Conservation (phyloP, 1,284 basidiomycete species). For the Cryptococcus neoformans region DNA sequence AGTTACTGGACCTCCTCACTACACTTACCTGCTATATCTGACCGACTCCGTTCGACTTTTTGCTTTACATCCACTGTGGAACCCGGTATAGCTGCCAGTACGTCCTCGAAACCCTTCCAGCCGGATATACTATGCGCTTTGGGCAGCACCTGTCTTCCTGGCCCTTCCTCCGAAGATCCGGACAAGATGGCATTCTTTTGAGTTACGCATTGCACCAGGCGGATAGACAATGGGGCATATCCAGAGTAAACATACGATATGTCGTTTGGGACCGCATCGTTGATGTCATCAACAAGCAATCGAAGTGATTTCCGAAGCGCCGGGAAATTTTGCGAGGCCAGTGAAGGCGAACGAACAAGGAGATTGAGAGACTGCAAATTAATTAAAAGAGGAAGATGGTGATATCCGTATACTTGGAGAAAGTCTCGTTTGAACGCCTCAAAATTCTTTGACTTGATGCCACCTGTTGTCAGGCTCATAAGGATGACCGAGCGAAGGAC, state of each 20-base stretch:
- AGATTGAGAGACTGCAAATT: slow-evolving; percentile 71
- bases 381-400: slow-evolving; percentile 78
- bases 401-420: slow-evolving; percentile 90
- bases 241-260: slow-evolving; percentile 96
- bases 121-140: slow-evolving; percentile 86
- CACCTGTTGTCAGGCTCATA: slow-evolving; percentile 75
- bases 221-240: slow-evolving; percentile 88
- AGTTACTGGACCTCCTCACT: not conserved
- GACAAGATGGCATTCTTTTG: slow-evolving; percentile 80
- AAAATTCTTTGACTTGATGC: slow-evolving; percentile 80
- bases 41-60: slow-evolving; percentile 10
- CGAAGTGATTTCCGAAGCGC: slow-evolving; percentile 78
- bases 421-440: slow-evolving; percentile 90
- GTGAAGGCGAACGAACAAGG: slow-evolving; percentile 47
- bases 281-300: slow-evolving; percentile 84
- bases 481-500: slow-evolving; percentile 81
- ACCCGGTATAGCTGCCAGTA: slow-evolving; percentile 74
- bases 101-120: slow-evolving; percentile 96
- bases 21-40: not conserved
- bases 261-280: slow-evolving; percentile 71
- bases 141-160: slow-evolving; percentile 29
- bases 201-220: slow-evolving; percentile 87
- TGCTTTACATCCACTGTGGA: slow-evolving; percentile 78
- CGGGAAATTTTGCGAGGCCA: slow-evolving; percentile 58
- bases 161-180: slow-evolving; percentile 16